phyloP scores from a whole-genome alignment of 345 rosid genomes.

The Pistacia integerrima region DNA sequence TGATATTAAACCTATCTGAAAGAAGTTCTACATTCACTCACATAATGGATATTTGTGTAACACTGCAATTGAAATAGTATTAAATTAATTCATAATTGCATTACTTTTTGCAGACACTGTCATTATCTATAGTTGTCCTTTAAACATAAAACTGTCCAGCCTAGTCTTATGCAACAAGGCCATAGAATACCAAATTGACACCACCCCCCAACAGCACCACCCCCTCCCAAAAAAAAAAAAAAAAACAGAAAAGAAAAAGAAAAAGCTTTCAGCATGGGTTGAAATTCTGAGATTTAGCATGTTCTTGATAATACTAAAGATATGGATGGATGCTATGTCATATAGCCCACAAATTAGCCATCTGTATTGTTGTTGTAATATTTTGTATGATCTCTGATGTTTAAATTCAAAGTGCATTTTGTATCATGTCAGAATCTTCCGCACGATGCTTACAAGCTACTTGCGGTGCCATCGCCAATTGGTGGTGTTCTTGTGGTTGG shows the following conservation, averaged over 20 bases:
- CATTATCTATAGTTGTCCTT: not conserved
- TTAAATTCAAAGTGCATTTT: slow-evolving; percentile 12
- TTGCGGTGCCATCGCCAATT: slow-evolving; percentile 94
- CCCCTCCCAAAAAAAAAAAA: too few species aligned
- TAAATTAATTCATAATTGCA: not conserved
- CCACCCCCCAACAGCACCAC: too few species aligned
- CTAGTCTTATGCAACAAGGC: not conserved
- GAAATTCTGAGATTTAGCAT: slow-evolving; percentile 13
- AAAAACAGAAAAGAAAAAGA: too few species aligned
- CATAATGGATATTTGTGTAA: slow-evolving; percentile 10
- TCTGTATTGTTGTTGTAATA: not conserved
- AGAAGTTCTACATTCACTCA: not conserved
- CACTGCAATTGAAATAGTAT: slow-evolving; percentile 1
- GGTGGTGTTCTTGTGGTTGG: slow-evolving; percentile 94
- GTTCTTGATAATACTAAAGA: slow-evolving; percentile 1
- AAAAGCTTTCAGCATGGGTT: slow-evolving; percentile 9
- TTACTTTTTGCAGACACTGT: not conserved
- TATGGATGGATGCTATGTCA: not conserved
- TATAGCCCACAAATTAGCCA: not conserved
- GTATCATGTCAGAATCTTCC: slow-evolving; percentile 80
- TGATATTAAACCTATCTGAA: slow-evolving; percentile 14
- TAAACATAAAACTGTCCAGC: not conserved
- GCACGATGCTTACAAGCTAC: slow-evolving; percentile 93
- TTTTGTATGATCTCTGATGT: slow-evolving; percentile 12
- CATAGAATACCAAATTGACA: not conserved